Conservation (phyloP, 352 stramenopile species). For the Phytopythium oedochilum region DNA sequence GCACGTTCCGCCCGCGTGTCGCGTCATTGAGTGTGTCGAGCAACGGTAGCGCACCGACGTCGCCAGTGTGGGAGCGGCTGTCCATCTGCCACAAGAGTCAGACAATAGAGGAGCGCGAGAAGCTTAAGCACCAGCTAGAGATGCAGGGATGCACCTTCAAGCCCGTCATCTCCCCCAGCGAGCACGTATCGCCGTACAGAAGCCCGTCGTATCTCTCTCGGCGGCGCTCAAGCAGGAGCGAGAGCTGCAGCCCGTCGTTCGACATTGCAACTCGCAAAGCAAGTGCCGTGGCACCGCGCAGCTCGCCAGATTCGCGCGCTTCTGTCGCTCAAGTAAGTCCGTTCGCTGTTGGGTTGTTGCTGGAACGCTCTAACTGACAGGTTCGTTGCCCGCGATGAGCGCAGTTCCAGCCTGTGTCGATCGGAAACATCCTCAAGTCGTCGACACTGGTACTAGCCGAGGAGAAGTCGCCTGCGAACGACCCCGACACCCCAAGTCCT, state of each 20-base stretch:
- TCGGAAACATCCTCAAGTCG: slow-evolving; percentile 41
- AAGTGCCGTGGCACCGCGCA: not conserved
- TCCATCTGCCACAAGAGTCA: slow-evolving; percentile 78
- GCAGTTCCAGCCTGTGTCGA: slow-evolving; percentile 20
- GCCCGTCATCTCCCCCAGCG: slow-evolving; percentile 47
- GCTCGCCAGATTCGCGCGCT: not conserved
- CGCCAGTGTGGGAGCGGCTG: slow-evolving; percentile 71
- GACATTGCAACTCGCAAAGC: not conserved
- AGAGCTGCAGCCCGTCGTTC: slow-evolving; percentile 6
- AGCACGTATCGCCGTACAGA: slow-evolving; percentile 33
- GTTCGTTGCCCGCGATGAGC: slow-evolving; percentile 4
- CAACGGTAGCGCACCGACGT: slow-evolving; percentile 24
- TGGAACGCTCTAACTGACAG: not conserved
- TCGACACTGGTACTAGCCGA: slow-evolving; percentile 24
- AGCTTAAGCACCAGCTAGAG: slow-evolving; percentile 62
- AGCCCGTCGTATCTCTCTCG: slow-evolving; percentile 36
- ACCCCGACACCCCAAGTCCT: slow-evolving; percentile 9
- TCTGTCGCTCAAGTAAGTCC: not conserved
- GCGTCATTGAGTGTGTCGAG: slow-evolving; percentile 21
- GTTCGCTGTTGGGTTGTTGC: not conserved
- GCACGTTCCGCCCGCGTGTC: slow-evolving; percentile 75
- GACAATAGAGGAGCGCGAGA: slow-evolving; percentile 72
- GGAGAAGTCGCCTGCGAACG: slow-evolving; percentile 11
- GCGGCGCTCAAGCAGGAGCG: slow-evolving; percentile 29
- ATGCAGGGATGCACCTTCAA: slow-evolving; percentile 81